A percentile compares a stretch with the other conserved stretches of the same genome.
These are phyloP conservation scores for Leptographium flavum DNA, from an alignment of 2,329 filamentous ascomycete species.

Conservation along the genomic window DNA sequence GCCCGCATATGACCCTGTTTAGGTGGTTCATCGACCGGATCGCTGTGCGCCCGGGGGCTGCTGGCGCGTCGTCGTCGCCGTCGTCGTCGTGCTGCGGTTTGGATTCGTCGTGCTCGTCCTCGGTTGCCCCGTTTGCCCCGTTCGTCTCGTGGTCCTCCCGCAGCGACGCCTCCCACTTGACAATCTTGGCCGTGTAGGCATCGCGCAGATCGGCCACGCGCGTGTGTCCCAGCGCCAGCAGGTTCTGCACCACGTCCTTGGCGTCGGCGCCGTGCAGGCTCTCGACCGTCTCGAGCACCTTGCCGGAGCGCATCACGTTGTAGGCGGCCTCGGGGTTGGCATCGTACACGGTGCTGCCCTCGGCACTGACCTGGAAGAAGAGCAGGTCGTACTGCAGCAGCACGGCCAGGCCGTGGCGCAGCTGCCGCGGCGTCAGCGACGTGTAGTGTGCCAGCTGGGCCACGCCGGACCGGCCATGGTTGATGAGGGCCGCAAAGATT, in stretches of 20 bases:
- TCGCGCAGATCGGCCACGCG: constrained; percentile 56
- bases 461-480: constrained; percentile 63
- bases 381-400: constrained; percentile 82
- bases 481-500: constrained; percentile 67
- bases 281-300: constrained; percentile 64
- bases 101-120: too few species aligned
- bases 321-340: constrained; percentile 72
- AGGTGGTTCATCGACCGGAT: constrained; percentile 33
- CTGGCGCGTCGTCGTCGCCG: not conserved
- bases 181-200: constrained; percentile 33
- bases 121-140: too few species aligned
- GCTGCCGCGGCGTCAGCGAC: constrained; percentile 55
- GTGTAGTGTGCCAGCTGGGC: constrained; percentile 57
- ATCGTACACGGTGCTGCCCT: constrained; percentile 52
- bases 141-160: not conserved
- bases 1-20: constrained; percentile 33
- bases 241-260: constrained; percentile 56
- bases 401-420: constrained; percentile 69
- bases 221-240: constrained; percentile 66
- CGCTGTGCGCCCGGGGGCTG: constrained; percentile 12
- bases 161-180: constrained; percentile 11
- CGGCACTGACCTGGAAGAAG: constrained; percentile 55
- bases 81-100: not conserved
- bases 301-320: constrained; percentile 65
- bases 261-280: constrained; percentile 61